Evolutionary conservation across 1,284 basidiomycete species (phyloP).

Genomic region (Dichomitus squalens): DNA sequence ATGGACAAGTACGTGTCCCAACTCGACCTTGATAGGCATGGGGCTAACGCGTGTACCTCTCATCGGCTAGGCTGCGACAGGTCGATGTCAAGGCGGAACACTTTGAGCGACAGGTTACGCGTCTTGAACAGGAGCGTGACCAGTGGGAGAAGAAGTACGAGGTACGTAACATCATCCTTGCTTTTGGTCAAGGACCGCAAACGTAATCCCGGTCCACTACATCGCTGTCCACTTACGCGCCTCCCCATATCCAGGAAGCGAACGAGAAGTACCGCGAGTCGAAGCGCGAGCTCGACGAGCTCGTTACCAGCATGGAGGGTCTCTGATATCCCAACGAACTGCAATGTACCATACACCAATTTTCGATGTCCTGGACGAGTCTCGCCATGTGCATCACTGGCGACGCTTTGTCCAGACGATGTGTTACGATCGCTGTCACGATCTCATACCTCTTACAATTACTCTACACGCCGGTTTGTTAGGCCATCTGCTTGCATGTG

Average conservation of each 20-base stretch:
- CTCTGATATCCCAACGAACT: constrained; percentile 48
- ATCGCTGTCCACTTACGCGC: not conserved
- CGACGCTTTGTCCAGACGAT: constrained; percentile 3
- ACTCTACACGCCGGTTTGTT: constrained; percentile 20
- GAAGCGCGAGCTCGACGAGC: constrained; percentile 88
- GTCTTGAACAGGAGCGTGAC: constrained; percentile 91
- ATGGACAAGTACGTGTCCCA: constrained; percentile 85
- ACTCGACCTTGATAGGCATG: constrained; percentile 4
- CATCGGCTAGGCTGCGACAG: constrained; percentile 77
- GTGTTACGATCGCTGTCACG: constrained; percentile 14
- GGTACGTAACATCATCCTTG: constrained; percentile 47
- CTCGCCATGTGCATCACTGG: not conserved
- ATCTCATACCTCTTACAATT: constrained; percentile 18
- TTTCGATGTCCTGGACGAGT: constrained; percentile 4
- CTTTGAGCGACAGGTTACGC: constrained; percentile 91
- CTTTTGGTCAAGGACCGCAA: not conserved
- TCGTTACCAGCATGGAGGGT: constrained; percentile 81
- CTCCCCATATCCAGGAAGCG: constrained; percentile 59
- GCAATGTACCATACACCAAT: constrained; percentile 23
- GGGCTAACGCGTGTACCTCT: constrained; percentile 12
- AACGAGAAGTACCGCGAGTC: constrained; percentile 75
- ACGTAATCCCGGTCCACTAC: not conserved
- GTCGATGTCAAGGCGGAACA: constrained; percentile 99
- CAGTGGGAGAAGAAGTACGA: constrained; percentile 95
- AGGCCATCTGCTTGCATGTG: constrained; percentile 16